Conservation (phyloP, 192 early-diverging fungal genomes). For the Coemansia sp. region DNA sequence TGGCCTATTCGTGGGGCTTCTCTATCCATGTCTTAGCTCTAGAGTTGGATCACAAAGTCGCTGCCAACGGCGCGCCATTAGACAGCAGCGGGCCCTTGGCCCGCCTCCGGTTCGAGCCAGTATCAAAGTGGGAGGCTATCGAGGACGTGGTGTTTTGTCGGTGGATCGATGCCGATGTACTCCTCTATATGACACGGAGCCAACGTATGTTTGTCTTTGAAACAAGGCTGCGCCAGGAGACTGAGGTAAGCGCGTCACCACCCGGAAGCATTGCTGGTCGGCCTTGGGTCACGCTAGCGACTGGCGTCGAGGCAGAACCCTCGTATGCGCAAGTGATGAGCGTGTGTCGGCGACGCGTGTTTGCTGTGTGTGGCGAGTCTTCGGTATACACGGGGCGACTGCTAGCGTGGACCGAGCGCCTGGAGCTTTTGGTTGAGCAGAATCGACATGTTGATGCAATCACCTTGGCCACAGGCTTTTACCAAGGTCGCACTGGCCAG, state of each 20-base stretch:
- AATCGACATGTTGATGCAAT: slow-evolving; percentile 39
- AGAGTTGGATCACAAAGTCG: slow-evolving; percentile 27
- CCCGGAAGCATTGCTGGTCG: slow-evolving; percentile 36
- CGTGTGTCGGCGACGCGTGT: slow-evolving; percentile 41
- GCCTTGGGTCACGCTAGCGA: slow-evolving; percentile 53
- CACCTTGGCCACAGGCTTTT: slow-evolving; percentile 46
- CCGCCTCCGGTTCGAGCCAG: slow-evolving; percentile 25
- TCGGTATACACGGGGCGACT: slow-evolving; percentile 44
- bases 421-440: slow-evolving; percentile 37
- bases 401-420: slow-evolving; percentile 50
- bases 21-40: slow-evolving; percentile 22
- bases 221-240: slow-evolving; percentile 28
- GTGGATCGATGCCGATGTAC: slow-evolving; percentile 39
- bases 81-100: slow-evolving; percentile 6
- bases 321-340: slow-evolving; percentile 39
- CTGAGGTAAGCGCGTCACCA: slow-evolving; percentile 37
- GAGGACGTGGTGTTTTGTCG: slow-evolving; percentile 51
- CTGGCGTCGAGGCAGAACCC: slow-evolving; percentile 52
- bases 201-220: slow-evolving; percentile 56
- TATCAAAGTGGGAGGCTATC: slow-evolving; percentile 35
- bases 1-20: slow-evolving; percentile 45
- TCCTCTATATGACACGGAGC: slow-evolving; percentile 50
- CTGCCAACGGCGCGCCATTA: slow-evolving; percentile 41
- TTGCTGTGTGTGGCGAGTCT: slow-evolving; percentile 35
- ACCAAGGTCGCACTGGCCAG: slow-evolving; percentile 43